Evolutionary conservation across 164 flowering plant genomes (phyloP).

Genomic region (Piper betle): DNA sequence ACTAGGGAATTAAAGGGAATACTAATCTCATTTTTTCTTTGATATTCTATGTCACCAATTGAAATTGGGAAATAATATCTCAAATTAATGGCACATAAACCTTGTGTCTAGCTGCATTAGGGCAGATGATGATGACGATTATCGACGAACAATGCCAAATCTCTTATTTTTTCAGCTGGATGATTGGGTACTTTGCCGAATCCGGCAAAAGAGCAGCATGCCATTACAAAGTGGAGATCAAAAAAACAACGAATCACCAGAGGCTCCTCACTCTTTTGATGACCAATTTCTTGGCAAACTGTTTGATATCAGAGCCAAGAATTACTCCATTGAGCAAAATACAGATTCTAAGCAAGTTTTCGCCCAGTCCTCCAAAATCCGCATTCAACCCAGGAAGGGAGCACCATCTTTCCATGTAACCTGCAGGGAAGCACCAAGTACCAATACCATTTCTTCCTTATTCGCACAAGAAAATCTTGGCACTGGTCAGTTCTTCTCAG

Average conservation of each 20-base stretch:
- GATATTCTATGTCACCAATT: too few species aligned
- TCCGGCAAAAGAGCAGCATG: slow-evolving; percentile 12
- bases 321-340: slow-evolving; percentile 3
- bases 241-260: slow-evolving; percentile 1
- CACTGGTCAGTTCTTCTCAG: slow-evolving; percentile 4
- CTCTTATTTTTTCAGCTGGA: slow-evolving; percentile 20
- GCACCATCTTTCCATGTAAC: slow-evolving; percentile 8
- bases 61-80: too few species aligned
- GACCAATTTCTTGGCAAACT: slow-evolving; percentile 6
- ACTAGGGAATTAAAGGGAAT: too few species aligned
- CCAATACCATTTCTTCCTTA: too few species aligned
- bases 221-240: slow-evolving; percentile 6
- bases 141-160: background rate
- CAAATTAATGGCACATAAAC: background rate
- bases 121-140: background rate
- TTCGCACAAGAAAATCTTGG: background rate
- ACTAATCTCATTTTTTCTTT: too few species aligned
- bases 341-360: background rate
- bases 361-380: background rate
- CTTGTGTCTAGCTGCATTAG: background rate
- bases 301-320: slow-evolving; percentile 1
- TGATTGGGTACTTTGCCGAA: slow-evolving; percentile 33
- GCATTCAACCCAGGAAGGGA: background rate
- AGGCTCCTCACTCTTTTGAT: slow-evolving; percentile 2
- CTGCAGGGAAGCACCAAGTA: slow-evolving; percentile 1